phyloP scores from a whole-genome alignment of 225 moss, liverwort and hornwort species.

The Pseudisothecium myosuroides region DNA sequence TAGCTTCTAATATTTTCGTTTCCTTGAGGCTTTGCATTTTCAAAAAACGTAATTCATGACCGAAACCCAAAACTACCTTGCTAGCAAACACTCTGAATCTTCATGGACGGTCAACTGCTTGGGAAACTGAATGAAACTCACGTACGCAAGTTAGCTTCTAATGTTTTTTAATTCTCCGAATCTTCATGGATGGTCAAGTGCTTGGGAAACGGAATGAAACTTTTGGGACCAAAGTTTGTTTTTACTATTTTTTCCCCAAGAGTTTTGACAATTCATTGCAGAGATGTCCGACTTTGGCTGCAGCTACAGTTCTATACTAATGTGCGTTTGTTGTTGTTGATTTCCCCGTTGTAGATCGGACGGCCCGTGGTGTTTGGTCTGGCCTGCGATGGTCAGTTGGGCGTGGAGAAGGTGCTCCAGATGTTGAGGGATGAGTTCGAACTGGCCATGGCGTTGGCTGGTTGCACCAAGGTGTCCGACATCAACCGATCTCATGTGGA shows the following conservation, averaged over 20 bases:
- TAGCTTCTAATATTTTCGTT: not conserved
- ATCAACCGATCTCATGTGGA: slow-evolving; percentile 77
- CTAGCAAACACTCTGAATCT: not conserved
- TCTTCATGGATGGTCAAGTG: not conserved
- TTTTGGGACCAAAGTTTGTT: not conserved
- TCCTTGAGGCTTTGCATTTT: not conserved
- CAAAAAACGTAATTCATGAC: not conserved
- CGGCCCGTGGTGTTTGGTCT: slow-evolving; percentile 76
- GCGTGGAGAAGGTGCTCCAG: slow-evolving; percentile 69
- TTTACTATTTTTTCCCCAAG: too few relatives aligned
- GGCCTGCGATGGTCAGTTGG: slow-evolving; percentile 60
- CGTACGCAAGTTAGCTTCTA: not conserved
- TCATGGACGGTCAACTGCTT: not conserved
- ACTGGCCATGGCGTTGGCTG: slow-evolving; percentile 68
- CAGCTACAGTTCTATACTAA: not conserved
- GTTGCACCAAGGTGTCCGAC: slow-evolving; percentile 60
- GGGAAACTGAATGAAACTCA: not conserved
- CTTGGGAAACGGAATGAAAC: not conserved
- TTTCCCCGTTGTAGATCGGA: slow-evolving; percentile 29
- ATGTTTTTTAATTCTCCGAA: not conserved
- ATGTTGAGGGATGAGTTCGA: slow-evolving; percentile 74
- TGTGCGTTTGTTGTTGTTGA: not conserved
- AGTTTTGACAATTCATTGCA: not conserved
- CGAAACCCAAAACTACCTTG: not conserved
- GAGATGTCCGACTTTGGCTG: not conserved